Percentiles rank a stretch among this genome's conserved stretches.
phyloP scores from a whole-genome alignment of 768 basidiomycete species.

The Mycena pura region DNA sequence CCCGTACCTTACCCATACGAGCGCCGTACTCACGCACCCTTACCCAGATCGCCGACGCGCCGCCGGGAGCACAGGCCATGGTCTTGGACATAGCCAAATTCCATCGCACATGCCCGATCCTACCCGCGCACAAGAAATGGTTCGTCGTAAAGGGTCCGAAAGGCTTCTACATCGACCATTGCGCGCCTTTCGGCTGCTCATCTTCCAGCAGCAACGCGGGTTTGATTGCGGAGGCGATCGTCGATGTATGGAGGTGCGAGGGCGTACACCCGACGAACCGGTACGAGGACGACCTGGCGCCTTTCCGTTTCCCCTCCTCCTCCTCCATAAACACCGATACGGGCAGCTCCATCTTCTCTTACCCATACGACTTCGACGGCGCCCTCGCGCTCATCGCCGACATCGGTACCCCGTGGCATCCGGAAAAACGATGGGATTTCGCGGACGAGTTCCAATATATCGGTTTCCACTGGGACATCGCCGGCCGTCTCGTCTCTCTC shows the following conservation, averaged over 20 bases:
- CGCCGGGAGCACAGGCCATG: constrained; percentile 25
- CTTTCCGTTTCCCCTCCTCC: constrained; percentile 22
- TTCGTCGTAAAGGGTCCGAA: constrained; percentile 20
- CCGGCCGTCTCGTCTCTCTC: constrained; percentile 28
- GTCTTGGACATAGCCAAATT: constrained; percentile 29
- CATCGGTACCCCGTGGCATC: not conserved
- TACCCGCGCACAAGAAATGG: constrained; percentile 23
- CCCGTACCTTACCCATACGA: too few species aligned
- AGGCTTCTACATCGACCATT: constrained; percentile 29
- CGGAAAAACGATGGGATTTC: constrained; percentile 27
- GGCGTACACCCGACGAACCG: not conserved
- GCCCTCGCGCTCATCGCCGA: not conserved
- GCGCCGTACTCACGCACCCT: too few species aligned
- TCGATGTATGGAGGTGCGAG: constrained; percentile 11
- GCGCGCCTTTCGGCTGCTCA: constrained; percentile 21
- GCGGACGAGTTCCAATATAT: constrained; percentile 24
- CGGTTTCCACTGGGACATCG: constrained; percentile 40
- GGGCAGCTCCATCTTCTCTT: not conserved
- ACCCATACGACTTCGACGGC: not conserved
- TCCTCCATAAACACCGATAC: constrained; percentile 28
- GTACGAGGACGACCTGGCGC: constrained; percentile 24
- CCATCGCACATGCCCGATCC: constrained; percentile 23
- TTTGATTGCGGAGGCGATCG: constrained; percentile 11
- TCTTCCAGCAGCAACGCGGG: constrained; percentile 30
- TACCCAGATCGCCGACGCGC: constrained; percentile 30